A percentile compares a stretch with the other conserved stretches of the same genome.
phyloP scores from a whole-genome alignment of 2,329 filamentous ascomycete genomes.

The Chrysoporthe austroafricana region DNA sequence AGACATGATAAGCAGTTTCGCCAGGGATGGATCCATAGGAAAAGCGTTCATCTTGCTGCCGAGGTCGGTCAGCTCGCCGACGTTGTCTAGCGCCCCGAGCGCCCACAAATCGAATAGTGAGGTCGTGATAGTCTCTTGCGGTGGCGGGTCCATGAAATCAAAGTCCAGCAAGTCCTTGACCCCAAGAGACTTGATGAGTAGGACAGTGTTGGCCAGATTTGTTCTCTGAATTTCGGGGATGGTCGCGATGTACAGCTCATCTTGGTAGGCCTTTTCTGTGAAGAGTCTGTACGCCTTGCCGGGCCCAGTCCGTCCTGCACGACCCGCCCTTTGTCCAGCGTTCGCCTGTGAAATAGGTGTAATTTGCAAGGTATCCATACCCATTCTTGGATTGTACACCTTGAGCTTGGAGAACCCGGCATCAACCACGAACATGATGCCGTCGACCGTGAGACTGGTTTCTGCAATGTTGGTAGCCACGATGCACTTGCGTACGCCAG shows the following conservation, averaged over 20 bases:
- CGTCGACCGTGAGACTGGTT: constrained; percentile 95
- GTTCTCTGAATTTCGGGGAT: constrained; percentile 98
- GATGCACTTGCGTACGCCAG: constrained; percentile 94
- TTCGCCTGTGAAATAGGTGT: constrained; percentile 98
- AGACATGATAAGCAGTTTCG: constrained; percentile 91
- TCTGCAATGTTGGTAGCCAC: constrained; percentile 99
- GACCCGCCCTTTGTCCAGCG: constrained; percentile 87
- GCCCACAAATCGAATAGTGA: constrained; percentile 98
- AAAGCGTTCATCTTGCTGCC: constrained; percentile 95
- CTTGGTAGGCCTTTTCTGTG: constrained; percentile 92
- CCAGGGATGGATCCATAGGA: constrained; percentile 95
- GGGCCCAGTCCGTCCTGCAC: constrained; percentile 90
- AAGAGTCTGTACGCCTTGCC: constrained; percentile 94
- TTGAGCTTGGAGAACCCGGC: constrained; percentile 96
- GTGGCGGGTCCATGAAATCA: constrained; percentile 98
- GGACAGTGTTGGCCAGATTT: constrained; percentile 91
- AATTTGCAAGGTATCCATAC: constrained; percentile 98
- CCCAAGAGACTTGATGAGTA: constrained; percentile 91
- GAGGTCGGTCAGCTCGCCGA: constrained; percentile 86
- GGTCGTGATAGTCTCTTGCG: constrained; percentile 96
- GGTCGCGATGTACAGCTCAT: constrained; percentile 94
- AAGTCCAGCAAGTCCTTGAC: constrained; percentile 95
- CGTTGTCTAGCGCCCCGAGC: constrained; percentile 87
- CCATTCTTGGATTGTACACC: constrained; percentile 98
- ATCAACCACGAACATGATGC: constrained; percentile 99